Percentiles rank a stretch among this genome's conserved stretches.
Evolutionary conservation across 73 alveolate genomes (phyloP).

Genomic region (Paramecium pentaurelia): DNA sequence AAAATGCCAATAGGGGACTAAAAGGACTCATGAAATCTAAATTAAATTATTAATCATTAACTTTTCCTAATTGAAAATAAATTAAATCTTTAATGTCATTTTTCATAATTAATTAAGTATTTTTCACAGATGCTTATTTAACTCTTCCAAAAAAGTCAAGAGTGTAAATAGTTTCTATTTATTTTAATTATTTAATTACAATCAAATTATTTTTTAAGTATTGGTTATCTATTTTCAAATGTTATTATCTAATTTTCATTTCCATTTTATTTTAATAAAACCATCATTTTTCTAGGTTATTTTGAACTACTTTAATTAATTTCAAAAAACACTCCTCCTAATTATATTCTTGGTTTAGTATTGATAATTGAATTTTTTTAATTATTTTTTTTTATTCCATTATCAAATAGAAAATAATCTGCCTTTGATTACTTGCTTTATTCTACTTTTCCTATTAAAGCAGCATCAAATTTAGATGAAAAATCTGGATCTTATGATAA

Average conservation of each 20-base stretch:
- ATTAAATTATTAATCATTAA: neutral
- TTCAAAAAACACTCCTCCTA: neutral
- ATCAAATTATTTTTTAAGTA: neutral
- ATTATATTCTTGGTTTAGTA: neutral
- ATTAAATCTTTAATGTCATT: neutral
- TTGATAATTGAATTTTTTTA: neutral
- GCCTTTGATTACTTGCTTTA: neutral
- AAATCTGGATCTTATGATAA: neutral
- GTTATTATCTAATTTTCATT: neutral
- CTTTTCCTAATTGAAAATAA: neutral
- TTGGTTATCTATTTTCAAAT: neutral
- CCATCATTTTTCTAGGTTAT: conserved; percentile 14
- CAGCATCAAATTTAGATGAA: neutral
- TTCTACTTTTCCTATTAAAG: neutral
- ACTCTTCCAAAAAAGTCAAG: conserved; percentile 41
- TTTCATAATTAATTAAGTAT: neutral
- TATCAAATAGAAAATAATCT: neutral
- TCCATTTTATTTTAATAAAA: neutral
- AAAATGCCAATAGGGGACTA: conserved; percentile 6
- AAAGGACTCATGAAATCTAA: conserved; percentile 1
- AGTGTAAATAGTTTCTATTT: neutral
- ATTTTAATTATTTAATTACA: neutral
- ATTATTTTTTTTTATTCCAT: neutral
- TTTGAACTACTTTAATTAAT: neutral
- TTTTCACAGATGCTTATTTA: conserved; percentile 1